Conservation (phyloP, 73 alveolate genomes). For the Paramecium caudatum region DNA sequence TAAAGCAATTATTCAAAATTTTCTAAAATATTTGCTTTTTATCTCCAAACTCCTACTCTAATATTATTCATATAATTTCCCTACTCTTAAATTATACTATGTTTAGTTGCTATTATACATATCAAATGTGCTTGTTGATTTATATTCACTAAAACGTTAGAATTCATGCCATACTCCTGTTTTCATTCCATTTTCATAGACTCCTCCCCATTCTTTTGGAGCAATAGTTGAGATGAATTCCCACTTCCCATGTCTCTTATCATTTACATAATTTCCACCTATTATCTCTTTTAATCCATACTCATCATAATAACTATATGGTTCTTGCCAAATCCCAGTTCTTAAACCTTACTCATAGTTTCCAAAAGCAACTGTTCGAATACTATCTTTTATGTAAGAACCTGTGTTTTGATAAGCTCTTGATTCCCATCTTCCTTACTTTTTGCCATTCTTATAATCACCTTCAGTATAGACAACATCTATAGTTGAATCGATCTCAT, state of each 20-base stretch:
- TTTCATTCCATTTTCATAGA: not conserved
- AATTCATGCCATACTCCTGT: not conserved
- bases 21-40: no score
- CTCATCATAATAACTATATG: not conserved
- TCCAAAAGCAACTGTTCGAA: not conserved
- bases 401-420: not conserved
- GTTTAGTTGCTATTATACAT: no score
- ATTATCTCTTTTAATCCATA: not conserved
- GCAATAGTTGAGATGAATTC: not conserved
- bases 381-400: not conserved
- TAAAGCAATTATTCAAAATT: no score
- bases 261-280: not conserved
- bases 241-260: not conserved
- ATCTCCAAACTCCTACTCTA: no score
- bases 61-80: no score
- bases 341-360: not conserved
- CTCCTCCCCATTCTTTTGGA: not conserved
- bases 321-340: constrained; percentile 10
- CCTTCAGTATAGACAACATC: not conserved
- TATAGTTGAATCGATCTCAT: no score
- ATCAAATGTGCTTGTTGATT: no score
- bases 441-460: not conserved
- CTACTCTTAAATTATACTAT: no score
- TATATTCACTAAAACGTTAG: no score
- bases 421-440: not conserved